A percentile compares a stretch with the other conserved stretches of the same genome.
Evolutionary conservation across 352 stramenopile genomes (phyloP).

Genomic region (Globisporangium irregulare): DNA sequence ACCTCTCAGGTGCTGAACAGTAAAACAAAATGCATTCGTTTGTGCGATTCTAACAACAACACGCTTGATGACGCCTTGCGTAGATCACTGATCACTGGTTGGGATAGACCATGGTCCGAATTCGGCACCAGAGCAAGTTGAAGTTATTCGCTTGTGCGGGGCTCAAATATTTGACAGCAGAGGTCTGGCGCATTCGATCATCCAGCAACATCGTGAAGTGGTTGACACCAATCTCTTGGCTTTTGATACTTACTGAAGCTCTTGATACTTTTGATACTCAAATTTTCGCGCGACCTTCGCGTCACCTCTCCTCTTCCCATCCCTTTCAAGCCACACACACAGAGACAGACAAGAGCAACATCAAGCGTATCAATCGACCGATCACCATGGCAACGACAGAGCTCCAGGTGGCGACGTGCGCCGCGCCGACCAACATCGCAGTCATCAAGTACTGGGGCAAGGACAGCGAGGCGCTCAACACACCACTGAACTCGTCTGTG

Average conservation of each 20-base stretch:
- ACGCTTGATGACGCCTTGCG: too few species aligned
- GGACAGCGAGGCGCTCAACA: conserved; percentile 88
- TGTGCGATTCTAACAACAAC: too few species aligned
- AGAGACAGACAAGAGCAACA: neutral
- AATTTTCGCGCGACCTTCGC: neutral
- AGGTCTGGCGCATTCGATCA: neutral
- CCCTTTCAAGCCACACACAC: neutral
- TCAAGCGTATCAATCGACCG: neutral
- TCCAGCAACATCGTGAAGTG: neutral
- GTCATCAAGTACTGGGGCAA: conserved; percentile 99
- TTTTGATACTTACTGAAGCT: neutral
- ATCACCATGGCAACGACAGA: neutral
- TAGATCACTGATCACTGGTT: too few species aligned
- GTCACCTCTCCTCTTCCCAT: neutral
- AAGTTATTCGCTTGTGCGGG: too few species aligned
- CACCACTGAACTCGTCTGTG: conserved; percentile 96
- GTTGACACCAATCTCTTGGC: neutral
- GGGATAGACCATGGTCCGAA: too few species aligned
- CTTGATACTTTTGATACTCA: neutral
- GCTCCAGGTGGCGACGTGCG: conserved; percentile 84
- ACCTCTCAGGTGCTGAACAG: too few species aligned
- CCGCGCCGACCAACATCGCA: conserved; percentile 97
- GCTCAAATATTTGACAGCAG: too few species aligned
- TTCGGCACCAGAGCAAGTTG: too few species aligned
- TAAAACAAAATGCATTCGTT: too few species aligned